Evolutionary conservation across 1,284 basidiomycete species (phyloP).

Genomic region (Psilocybe mexicana): DNA sequence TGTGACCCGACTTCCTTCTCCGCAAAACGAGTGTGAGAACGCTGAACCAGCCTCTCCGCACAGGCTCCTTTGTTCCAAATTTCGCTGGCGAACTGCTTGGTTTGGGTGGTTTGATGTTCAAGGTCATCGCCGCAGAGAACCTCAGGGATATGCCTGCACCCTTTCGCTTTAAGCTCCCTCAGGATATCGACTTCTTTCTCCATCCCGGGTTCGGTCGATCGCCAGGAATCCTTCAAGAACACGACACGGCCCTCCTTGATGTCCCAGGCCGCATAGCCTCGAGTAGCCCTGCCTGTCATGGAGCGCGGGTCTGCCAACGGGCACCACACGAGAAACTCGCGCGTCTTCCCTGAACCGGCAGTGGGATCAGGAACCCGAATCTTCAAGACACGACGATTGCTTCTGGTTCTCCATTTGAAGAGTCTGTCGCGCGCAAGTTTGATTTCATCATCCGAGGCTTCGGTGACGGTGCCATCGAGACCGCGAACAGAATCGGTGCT

Average conservation of each 20-base stretch:
- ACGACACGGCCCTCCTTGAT: background rate
- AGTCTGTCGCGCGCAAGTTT: constrained; percentile 1
- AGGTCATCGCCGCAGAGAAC: constrained; percentile 23
- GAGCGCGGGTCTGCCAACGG: background rate
- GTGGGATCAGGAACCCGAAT: background rate
- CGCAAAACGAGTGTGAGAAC: constrained; percentile 4
- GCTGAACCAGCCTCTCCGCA: background rate
- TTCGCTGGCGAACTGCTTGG: constrained; percentile 2
- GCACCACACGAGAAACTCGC: background rate
- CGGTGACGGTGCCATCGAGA: constrained; percentile 20
- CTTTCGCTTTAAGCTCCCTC: constrained; percentile 12
- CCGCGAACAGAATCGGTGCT: constrained; percentile 20
- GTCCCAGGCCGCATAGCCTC: constrained; percentile 20
- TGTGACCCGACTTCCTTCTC: no score
- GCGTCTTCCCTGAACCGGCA: background rate
- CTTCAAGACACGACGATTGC: background rate
- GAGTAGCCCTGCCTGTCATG: background rate
- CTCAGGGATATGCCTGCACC: constrained; percentile 19
- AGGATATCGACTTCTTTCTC: constrained; percentile 24
- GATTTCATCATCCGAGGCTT: constrained; percentile 2
- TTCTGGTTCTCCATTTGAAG: background rate
- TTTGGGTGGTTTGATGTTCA: constrained; percentile 13
- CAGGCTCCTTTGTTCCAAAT: constrained; percentile 13
- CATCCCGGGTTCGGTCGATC: constrained; percentile 12
- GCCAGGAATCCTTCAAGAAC: constrained; percentile 30